A percentile compares a stretch with the other conserved stretches of the same genome.
Conservation (phyloP, 192 early-diverging fungal species). For the Pilobolus umbonatus region DNA sequence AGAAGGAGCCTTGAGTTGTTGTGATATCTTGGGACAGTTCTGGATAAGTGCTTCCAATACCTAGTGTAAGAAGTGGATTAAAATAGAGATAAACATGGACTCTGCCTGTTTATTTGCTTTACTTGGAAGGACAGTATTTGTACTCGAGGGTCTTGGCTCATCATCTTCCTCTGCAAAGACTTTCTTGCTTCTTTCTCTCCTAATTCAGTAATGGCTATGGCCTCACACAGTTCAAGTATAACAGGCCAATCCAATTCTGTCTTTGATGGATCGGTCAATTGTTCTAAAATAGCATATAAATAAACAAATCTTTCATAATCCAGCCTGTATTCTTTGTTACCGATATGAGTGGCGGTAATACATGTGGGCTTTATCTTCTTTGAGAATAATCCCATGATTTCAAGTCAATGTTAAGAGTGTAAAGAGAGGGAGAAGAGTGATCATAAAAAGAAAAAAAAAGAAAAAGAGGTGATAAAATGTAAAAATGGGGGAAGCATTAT, state of each 20-base stretch:
- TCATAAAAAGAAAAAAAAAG: constrained; percentile 4
- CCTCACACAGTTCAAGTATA: constrained; percentile 25
- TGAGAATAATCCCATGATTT: constrained; percentile 33
- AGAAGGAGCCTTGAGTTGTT: too few relatives aligned
- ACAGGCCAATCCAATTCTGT: constrained; percentile 32
- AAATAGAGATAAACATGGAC: background rate
- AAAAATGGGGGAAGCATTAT: too few relatives aligned
- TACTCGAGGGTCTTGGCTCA: constrained; percentile 8
- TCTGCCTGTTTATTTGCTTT: background rate
- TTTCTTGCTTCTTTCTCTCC: constrained; percentile 38
- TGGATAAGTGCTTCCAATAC: too few relatives aligned
- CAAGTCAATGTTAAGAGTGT: background rate
- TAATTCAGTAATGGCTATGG: constrained; percentile 22
- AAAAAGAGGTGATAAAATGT: too few relatives aligned
- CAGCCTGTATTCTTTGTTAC: background rate
- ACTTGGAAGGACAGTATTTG: constrained; percentile 29
- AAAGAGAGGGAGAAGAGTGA: background rate
- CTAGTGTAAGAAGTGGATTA: background rate
- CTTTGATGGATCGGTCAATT: constrained; percentile 12
- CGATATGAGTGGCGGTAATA: constrained; percentile 31
- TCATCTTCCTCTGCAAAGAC: constrained; percentile 32
- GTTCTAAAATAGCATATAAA: constrained; percentile 9
- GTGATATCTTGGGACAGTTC: too few relatives aligned
- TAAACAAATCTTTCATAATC: background rate
- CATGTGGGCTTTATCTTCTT: constrained; percentile 33